A percentile compares a stretch with the other conserved stretches of the same genome.
These are phyloP conservation scores for Gamsiella multidivaricata DNA, from an alignment of 192 early-diverging fungal genomes.

Conservation along the genomic window DNA sequence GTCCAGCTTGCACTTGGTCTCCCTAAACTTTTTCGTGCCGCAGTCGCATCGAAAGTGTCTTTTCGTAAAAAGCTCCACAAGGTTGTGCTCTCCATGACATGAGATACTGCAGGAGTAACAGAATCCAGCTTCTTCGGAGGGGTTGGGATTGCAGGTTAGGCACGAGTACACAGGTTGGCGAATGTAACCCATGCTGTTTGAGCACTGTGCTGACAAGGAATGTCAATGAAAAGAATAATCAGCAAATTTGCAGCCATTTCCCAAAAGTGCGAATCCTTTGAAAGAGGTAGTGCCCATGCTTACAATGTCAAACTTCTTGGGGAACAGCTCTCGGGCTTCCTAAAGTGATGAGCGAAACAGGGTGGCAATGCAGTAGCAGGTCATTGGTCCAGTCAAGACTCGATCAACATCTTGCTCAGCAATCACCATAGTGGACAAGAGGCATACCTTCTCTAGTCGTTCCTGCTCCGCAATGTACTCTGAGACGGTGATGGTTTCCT, in stretches of 20 bases:
- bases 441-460: conserved; percentile 31
- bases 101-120: conserved; percentile 86
- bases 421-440: too few relatives aligned
- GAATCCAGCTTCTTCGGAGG: conserved; percentile 24
- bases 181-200: conserved; percentile 78
- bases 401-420: not conserved
- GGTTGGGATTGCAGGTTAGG: conserved; percentile 71
- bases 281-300: not conserved
- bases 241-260: not conserved
- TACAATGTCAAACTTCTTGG: conserved; percentile 54
- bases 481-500: conserved; percentile 53
- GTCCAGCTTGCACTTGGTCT: conserved; percentile 56
- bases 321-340: conserved; percentile 48
- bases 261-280: not conserved
- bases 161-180: conserved; percentile 87
- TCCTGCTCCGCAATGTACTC: conserved; percentile 53
- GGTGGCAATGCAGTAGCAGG: too few relatives aligned
- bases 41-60: conserved; percentile 92
- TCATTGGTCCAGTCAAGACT: not conserved
- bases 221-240: not conserved
- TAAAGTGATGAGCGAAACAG: not conserved
- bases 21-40: conserved; percentile 68
- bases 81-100: conserved; percentile 80
- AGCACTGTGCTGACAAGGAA: conserved; percentile 59
- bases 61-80: conserved; percentile 89